Conservation (phyloP, 225 moss, liverwort and hornwort species). For the Marchantia paleacea region DNA sequence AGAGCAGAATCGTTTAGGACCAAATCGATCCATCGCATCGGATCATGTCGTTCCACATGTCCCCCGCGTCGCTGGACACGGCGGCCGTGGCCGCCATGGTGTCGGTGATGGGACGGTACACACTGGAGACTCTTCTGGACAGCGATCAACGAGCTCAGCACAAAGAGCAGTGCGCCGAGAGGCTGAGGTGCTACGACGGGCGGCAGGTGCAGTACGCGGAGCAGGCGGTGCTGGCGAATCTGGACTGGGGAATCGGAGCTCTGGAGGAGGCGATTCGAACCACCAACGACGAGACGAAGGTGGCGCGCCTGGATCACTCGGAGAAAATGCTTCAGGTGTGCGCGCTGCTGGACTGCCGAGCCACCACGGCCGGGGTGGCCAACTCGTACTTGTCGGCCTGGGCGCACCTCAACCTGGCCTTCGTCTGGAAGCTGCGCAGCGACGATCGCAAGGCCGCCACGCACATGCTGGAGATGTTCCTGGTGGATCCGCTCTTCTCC, state of each 20-base stretch:
- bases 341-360: slow-evolving; percentile 31
- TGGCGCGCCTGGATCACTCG: slow-evolving; percentile 39
- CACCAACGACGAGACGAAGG: slow-evolving; percentile 26
- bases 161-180: slow-evolving; percentile 35
- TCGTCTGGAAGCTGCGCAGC: slow-evolving; percentile 46
- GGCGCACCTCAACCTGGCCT: slow-evolving; percentile 51
- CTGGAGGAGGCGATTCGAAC: slow-evolving; percentile 39
- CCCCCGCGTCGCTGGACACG: slow-evolving; percentile 16
- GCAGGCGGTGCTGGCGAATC: slow-evolving; percentile 34
- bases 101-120: slow-evolving; percentile 32
- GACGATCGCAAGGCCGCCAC: slow-evolving; percentile 33
- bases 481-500: slow-evolving; percentile 42
- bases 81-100: slow-evolving; percentile 34
- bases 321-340: slow-evolving; percentile 49
- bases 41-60: not conserved
- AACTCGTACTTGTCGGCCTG: slow-evolving; percentile 43
- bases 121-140: slow-evolving; percentile 29
- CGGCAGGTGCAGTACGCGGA: slow-evolving; percentile 26
- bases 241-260: slow-evolving; percentile 50
- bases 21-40: no score
- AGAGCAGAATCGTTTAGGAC: not conserved
- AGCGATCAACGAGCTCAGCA: slow-evolving; percentile 29
- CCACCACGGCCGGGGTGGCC: slow-evolving; percentile 34
- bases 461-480: slow-evolving; percentile 52
- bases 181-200: slow-evolving; percentile 28